Percentiles rank a stretch among this genome's conserved stretches.
phyloP scores from a whole-genome alignment of 1,284 basidiomycete genomes.

The Waitea zeae region DNA sequence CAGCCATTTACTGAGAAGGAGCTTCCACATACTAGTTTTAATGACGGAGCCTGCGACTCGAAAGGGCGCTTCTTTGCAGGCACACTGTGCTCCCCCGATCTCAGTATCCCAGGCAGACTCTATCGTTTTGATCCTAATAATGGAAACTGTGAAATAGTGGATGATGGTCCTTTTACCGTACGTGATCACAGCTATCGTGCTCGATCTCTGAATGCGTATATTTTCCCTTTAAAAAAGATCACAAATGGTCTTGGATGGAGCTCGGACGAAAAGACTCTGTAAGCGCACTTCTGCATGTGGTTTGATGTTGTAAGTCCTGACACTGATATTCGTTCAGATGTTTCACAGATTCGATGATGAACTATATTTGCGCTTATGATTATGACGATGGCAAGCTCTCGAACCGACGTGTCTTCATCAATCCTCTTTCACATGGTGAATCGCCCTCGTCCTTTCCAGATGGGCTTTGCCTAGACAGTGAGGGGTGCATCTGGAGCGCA shows the following conservation, averaged over 20 bases:
- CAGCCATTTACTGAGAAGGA: conserved; percentile 27
- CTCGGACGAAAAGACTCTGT: conserved; percentile 41
- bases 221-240: conserved; percentile 32
- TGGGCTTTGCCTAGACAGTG: conserved; percentile 44
- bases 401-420: conserved; percentile 36
- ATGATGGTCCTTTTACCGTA: conserved; percentile 51
- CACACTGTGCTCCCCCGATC: conserved; percentile 32
- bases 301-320: background rate
- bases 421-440: conserved; percentile 34
- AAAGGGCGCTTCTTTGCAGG: conserved; percentile 49
- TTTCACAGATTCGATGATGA: conserved; percentile 46
- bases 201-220: conserved; percentile 4
- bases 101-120: conserved; percentile 33
- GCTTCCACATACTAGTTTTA: conserved; percentile 34
- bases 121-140: conserved; percentile 39
- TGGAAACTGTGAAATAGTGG: conserved; percentile 28
- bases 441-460: conserved; percentile 34
- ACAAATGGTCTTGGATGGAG: conserved; percentile 51
- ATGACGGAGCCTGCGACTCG: conserved; percentile 51
- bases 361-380: conserved; percentile 51
- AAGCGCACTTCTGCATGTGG: conserved; percentile 12
- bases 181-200: conserved; percentile 7
- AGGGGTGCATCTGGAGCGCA: conserved; percentile 53
- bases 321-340: conserved; percentile 24
- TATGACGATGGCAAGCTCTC: conserved; percentile 34